Percentiles rank a stretch among this genome's conserved stretches.
These are phyloP conservation scores for Scleroderma bovista DNA, from an alignment of 768 basidiomycete species.

Conservation along the genomic window DNA sequence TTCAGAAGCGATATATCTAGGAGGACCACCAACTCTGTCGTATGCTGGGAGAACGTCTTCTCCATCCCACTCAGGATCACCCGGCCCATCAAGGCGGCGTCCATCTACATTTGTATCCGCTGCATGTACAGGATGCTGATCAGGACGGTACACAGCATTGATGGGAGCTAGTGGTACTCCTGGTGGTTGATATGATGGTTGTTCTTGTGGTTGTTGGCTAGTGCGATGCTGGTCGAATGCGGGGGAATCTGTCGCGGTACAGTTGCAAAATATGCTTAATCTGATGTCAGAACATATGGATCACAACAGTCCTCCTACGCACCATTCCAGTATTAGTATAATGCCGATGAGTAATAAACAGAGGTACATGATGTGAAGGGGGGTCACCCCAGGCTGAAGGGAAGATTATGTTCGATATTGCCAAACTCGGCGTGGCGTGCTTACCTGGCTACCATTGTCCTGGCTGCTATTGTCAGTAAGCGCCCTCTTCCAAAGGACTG, in stretches of 20 bases:
- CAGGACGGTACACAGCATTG: conserved; percentile 16
- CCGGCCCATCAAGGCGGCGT: conserved; percentile 29
- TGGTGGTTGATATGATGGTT: conserved; percentile 10
- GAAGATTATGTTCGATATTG: too few species aligned
- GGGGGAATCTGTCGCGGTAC: conserved; percentile 15
- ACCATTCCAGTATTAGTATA: too few species aligned
- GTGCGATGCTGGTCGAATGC: too few species aligned
- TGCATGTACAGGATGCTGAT: conserved; percentile 23
- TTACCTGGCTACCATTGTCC: too few species aligned
- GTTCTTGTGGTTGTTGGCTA: not conserved
- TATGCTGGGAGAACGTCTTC: conserved; percentile 48
- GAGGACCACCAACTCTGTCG: conserved; percentile 39
- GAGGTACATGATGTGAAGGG: too few species aligned
- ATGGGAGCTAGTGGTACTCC: conserved; percentile 13
- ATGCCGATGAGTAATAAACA: too few species aligned
- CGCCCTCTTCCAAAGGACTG: conserved; percentile 3
- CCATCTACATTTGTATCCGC: conserved; percentile 37
- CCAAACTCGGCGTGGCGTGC: too few species aligned
- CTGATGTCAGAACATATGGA: too few species aligned
- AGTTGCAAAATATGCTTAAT: too few species aligned
- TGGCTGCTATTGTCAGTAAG: not conserved
- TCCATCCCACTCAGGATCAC: conserved; percentile 29
- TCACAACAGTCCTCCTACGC: too few species aligned
- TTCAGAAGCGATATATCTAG: conserved; percentile 31
- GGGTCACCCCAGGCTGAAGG: too few species aligned